Percentiles rank a stretch among this genome's conserved stretches.
phyloP scores from a whole-genome alignment of 169 alveolate species.

The Neospora caninum region DNA sequence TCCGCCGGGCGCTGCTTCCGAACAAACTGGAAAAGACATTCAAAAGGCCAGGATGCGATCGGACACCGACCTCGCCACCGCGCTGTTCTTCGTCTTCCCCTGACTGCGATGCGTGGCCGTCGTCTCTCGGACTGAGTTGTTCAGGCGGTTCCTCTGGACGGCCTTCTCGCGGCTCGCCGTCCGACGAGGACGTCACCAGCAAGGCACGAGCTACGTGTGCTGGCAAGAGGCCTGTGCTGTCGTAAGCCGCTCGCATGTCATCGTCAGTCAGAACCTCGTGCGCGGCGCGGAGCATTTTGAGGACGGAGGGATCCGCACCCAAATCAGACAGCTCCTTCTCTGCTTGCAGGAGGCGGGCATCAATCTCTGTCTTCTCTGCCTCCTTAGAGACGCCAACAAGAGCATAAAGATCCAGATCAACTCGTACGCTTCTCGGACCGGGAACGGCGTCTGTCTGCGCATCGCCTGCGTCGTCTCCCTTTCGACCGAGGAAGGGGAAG shows the following conservation, averaged over 20 bases:
- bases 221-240: neutral
- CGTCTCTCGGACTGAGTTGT: neutral
- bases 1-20: slow-evolving; percentile 3
- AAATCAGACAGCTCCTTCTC: neutral
- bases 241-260: neutral
- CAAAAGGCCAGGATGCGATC: neutral
- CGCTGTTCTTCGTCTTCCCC: slow-evolving; percentile 1
- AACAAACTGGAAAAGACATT: neutral
- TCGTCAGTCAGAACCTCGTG: neutral
- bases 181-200: neutral
- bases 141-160: neutral
- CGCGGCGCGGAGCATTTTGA: neutral
- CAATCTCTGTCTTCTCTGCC: slow-evolving; percentile 7
- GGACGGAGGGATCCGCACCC: neutral
- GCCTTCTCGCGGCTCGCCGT: neutral
- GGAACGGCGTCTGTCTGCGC: neutral
- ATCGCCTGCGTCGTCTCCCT: neutral
- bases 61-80: neutral
- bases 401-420: neutral
- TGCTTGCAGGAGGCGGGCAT: neutral
- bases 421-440: neutral
- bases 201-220: neutral
- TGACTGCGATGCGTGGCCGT: neutral
- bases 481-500: neutral
- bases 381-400: neutral